A percentile compares a stretch with the other conserved stretches of the same genome.
These are phyloP conservation scores for Fusarium cicatricum DNA, from an alignment of 2,329 filamentous ascomycete species.

Conservation along the genomic window DNA sequence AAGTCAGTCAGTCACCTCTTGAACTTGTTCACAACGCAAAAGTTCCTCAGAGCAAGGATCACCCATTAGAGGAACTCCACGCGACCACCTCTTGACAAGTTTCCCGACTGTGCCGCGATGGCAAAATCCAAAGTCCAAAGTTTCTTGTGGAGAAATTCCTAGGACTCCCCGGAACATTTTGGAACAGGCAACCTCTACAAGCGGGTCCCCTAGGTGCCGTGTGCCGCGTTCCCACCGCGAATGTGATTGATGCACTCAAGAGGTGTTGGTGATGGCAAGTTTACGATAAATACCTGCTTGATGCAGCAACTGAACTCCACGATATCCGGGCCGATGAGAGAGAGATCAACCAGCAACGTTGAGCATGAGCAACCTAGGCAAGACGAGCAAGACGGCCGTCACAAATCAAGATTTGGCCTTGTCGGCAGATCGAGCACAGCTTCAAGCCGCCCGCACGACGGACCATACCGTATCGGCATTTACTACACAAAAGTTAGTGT, in stretches of 20 bases:
- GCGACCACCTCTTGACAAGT: conserved; percentile 13
- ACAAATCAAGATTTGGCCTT: conserved; percentile 16
- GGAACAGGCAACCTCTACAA: conserved; percentile 8
- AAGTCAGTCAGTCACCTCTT: not conserved
- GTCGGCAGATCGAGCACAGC: conserved; percentile 12
- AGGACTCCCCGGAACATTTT: conserved; percentile 10
- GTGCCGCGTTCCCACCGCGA: conserved; percentile 5
- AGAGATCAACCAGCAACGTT: conserved; percentile 33
- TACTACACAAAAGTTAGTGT: too few relatives aligned
- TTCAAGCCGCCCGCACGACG: conserved; percentile 7
- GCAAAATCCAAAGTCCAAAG: conserved; percentile 1
- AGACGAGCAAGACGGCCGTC: not conserved
- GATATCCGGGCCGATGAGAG: conserved; percentile 15
- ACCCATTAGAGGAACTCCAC: conserved; percentile 11
- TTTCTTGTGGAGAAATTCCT: conserved; percentile 24
- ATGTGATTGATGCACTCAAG: conserved; percentile 20
- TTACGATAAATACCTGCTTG: conserved; percentile 30
- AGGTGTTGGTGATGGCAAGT: conserved; percentile 35
- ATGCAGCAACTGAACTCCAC: conserved; percentile 27
- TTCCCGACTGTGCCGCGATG: conserved; percentile 27
- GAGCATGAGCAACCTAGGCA: not conserved
- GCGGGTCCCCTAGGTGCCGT: conserved; percentile 4
- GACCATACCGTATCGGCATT: conserved; percentile 26
- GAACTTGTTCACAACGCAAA: conserved; percentile 20
- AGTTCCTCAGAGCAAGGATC: conserved; percentile 32